Base-by-base conservation (phyloP, 176 grass and related monocot genomes). In the Musa troglodytarum region DNA sequence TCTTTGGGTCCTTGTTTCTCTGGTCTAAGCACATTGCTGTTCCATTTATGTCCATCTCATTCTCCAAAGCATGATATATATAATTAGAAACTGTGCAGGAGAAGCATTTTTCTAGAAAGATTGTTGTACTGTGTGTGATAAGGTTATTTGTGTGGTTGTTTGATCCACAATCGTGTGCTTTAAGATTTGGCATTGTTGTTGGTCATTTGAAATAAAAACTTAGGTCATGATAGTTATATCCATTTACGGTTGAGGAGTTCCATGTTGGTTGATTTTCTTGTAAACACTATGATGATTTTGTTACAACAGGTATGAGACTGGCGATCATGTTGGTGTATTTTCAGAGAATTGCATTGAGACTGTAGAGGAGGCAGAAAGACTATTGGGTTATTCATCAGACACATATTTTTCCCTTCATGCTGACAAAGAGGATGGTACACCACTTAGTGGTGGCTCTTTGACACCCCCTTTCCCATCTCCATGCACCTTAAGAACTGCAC, bases 321-420 rank as follows among this genome's bases (percentile, higher is more conserved):
- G 94, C 28, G 94, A 97, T 73, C 94, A 93, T 85, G 86, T 97
- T 68, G 94, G 94, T 66, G 90, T 97, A 61, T 97, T 82, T 77
- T 83, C 88, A 2, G 94, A 97, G 59, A 97, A 97, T 76, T 90
- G 77, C 55, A 22, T 16, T 13, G 88, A 97, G 84, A 82, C 82
- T 54, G 86, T 97, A 53, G 88, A 91, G 75, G 90, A 88, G 74
- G 87, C 88, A 83, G 90, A 93, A 82, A 93, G 68, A 51, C 71
- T 97, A 28, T 78, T 97, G 68, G 87, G 86, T 26, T 97, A 87
- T 79, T 78, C 86, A 14, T 75, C 86, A 70, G 88, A 91, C 10
- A 89, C 84, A 76, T 90, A 83, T 77, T 97, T 97, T 75, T 90
- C 90, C 49, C 91, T 97, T 73, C 90, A 97, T 78, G 74, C 86